These are phyloP conservation scores for Cerrena zonata DNA, from an alignment of 1,284 basidiomycete genomes.

Conservation along the genomic window DNA sequence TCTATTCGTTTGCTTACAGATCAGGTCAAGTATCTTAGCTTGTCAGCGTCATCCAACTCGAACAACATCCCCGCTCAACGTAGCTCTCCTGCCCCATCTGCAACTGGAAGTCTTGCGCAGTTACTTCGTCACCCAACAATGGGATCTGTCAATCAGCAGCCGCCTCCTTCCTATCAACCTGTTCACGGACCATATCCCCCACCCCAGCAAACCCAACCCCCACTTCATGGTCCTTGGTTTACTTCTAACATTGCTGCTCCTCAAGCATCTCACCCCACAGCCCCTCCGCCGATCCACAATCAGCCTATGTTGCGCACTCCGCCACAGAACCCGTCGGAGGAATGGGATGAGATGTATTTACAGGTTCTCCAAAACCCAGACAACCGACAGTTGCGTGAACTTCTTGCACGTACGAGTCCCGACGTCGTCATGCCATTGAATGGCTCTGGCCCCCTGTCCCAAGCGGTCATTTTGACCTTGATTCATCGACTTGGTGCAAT, in stretches of 20 bases:
- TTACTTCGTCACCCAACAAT: conserved; percentile 23
- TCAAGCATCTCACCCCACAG: conserved; percentile 68
- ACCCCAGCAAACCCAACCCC: conserved; percentile 35
- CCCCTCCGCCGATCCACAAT: conserved; percentile 58
- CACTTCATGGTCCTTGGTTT: conserved; percentile 35
- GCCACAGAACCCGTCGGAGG: conserved; percentile 52
- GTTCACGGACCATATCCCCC: conserved; percentile 20
- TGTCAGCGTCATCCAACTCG: conserved; percentile 31
- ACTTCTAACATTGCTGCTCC: conserved; percentile 54
- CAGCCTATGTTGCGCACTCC: conserved; percentile 37
- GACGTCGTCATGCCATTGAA: conserved; percentile 73
- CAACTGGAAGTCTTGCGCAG: conserved; percentile 17
- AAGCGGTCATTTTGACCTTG: conserved; percentile 74
- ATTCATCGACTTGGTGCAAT: conserved; percentile 65
- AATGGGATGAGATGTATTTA: conserved; percentile 78
- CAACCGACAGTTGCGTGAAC: conserved; percentile 61
- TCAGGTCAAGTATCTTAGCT: conserved; percentile 69
- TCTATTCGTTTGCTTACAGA: conserved; percentile 66
- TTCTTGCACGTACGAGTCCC: conserved; percentile 66
- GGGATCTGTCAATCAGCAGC: conserved; percentile 20
- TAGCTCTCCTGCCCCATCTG: conserved; percentile 35
- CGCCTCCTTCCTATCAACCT: conserved; percentile 19
- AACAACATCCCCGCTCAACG: conserved; percentile 37
- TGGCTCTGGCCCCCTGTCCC: conserved; percentile 62
- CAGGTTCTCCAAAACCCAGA: conserved; percentile 70